These are phyloP conservation scores for Condylostoma magnum DNA, from an alignment of 169 alveolate genomes.

Conservation along the genomic window DNA sequence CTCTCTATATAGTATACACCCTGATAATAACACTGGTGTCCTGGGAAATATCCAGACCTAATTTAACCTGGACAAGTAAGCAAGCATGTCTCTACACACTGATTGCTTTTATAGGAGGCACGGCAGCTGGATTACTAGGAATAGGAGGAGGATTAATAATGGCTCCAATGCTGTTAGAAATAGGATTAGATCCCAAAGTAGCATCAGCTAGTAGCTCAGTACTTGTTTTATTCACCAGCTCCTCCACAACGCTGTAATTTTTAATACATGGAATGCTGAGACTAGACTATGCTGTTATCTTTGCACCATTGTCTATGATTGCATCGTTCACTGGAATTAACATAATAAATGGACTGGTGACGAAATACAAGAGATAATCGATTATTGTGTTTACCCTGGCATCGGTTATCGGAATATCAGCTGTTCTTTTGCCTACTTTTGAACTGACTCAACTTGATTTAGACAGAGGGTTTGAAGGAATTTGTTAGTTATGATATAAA, in stretches of 20 bases:
- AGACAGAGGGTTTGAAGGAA: no score
- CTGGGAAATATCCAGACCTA: not conserved
- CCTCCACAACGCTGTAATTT: slow-evolving; percentile 43
- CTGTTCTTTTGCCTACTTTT: not conserved
- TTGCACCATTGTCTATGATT: slow-evolving; percentile 26
- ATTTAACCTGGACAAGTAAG: slow-evolving; percentile 16
- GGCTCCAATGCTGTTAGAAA: slow-evolving; percentile 75
- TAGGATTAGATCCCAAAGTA: slow-evolving; percentile 71
- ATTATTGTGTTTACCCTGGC: slow-evolving; percentile 32
- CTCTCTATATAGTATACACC: not conserved
- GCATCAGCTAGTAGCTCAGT: slow-evolving; percentile 42
- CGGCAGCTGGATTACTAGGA: slow-evolving; percentile 81
- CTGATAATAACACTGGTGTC: slow-evolving; percentile 1
- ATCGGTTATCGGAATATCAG: slow-evolving; percentile 17
- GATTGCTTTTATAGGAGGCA: slow-evolving; percentile 69
- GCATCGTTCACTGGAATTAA: slow-evolving; percentile 32
- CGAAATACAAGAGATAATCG: slow-evolving; percentile 22
- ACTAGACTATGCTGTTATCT: slow-evolving; percentile 20
- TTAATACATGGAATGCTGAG: slow-evolving; percentile 33
- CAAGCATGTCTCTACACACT: slow-evolving; percentile 22
- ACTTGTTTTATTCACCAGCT: slow-evolving; percentile 41
- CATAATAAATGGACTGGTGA: slow-evolving; percentile 25
- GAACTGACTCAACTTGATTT: no score
- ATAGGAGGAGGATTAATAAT: slow-evolving; percentile 87
- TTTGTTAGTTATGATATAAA: no score